Evolutionary conservation across 2,329 filamentous ascomycete species (phyloP), one percentile per base, ranked within the genome.

Genomic region (Bipolaris victoriae): DNA sequence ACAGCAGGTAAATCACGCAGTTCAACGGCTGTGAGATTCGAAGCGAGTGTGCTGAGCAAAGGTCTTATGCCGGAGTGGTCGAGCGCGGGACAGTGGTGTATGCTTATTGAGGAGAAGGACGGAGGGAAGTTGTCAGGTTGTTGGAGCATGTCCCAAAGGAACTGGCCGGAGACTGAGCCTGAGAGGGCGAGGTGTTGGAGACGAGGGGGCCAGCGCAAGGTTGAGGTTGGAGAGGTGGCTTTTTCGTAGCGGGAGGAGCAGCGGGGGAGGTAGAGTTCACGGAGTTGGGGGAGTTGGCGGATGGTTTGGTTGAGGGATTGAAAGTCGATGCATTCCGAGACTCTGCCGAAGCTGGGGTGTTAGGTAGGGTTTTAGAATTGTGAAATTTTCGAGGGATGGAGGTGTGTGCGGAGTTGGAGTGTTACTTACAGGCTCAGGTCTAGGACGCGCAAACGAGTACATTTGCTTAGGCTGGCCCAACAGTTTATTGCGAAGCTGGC

Each of bases 401-500:
- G 20, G 20, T 20, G 20, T 20, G 20, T 20, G 20, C 20, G 20
- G 20, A 20, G 20, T 20, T 29, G 7, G 22, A 16, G 22, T 15
- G 20, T 16, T 5, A 22, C 55, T 49, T 13, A 57, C 3, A 84
- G 77, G 4, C 78, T 80, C 6, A 88, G 73, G 62, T 87, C 82
- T 15, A 88, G 75, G 2, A 77, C 59, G 9, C 73, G 73, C 4
- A 88, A 75, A 0, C 78, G 75, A 5, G 63, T 61, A 69, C 84
- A 86, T 73, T 87, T 87, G 2, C 81, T 79, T 18, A 88, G 69
- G 2, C 83, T 78, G 2, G 84, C 80, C 61, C 87, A 82, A 66
- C 83, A 84, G 58, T 86, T 85, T 49, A 83, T 72, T 2, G 81
- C 82, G 64, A 88, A 88, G 3, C 81, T 82, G 4, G 82, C 79